Percentiles rank a stretch among this genome's conserved stretches.
Conservation (phyloP, 257 asterid species). For the Jacaranda mimosifolia region DNA sequence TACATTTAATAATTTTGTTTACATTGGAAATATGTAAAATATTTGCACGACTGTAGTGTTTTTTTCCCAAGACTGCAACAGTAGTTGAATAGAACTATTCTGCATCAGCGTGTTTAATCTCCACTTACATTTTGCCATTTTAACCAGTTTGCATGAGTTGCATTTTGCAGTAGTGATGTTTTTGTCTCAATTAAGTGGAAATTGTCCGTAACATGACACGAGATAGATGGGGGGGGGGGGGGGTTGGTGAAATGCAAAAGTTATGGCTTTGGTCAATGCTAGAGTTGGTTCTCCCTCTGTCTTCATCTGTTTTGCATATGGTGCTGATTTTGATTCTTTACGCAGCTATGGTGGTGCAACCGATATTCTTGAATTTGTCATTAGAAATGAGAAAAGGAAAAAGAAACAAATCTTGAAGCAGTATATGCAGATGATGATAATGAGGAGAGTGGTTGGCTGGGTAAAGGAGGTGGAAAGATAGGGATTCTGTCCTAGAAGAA, state of each 20-base stretch:
- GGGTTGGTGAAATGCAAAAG: neutral
- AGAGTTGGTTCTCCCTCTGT: neutral
- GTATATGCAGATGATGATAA: neutral
- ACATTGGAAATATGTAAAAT: neutral
- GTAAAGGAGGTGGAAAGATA: neutral
- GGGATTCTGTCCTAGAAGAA: no score
- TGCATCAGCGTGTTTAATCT: neutral
- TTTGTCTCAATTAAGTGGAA: neutral
- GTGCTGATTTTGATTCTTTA: conserved; percentile 1
- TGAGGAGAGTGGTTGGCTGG: neutral
- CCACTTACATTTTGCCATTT: neutral
- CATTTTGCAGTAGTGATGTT: neutral
- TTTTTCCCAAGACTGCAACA: neutral
- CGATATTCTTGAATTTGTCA: neutral
- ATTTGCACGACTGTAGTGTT: neutral
- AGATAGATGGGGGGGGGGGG: neutral
- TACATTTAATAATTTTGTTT: neutral
- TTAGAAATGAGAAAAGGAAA: neutral
- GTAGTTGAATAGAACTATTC: neutral
- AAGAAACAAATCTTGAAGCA: neutral
- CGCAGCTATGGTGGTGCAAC: neutral
- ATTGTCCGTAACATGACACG: neutral
- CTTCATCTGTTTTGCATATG: neutral
- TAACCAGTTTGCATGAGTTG: neutral
- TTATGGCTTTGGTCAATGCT: neutral